Evolutionary conservation across 129 eudicot genomes (phyloP), one percentile per base, ranked within the genome.

Genomic region (Oenanthe sinensis): DNA sequence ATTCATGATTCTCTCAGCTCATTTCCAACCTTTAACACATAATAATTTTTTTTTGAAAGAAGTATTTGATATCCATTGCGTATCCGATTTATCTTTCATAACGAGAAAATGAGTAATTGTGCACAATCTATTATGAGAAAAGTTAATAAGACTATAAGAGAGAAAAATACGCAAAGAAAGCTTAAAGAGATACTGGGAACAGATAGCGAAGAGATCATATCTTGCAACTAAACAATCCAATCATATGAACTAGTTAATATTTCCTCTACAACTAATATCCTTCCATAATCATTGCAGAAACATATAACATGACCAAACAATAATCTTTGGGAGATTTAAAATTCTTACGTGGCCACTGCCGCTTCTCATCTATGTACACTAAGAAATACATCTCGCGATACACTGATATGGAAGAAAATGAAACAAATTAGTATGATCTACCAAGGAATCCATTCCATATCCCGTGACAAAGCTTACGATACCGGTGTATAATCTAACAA

Each of bases 401-500:
- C 15, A 13, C 24, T 75, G 5, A 24, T 48, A 24, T 47, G 28
- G 2, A 14, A 75, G 60, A 45, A 13, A 75, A 28, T 7, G 30
- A 77, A 49, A 46, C 63, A 82, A 79, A 77, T 67, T 15, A 77
- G 36, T 9, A 43, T 30, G 47, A 12, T 14, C 24, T 44, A 70
- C 67, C 75, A 78, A 37, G 62, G 37, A 36, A 55, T 63, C 76
- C 78, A 52, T 77, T 33, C 79, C 65, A 44, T 74, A 76, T 83
- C 74, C 82, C 77, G 52, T 68, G 26, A 65, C 72, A 26, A 72
- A 68, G 4, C 67, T 81, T 78, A 85, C 24, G 68, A 17, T n/a
- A 77, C 87, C 50, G 78, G 82, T 72, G 83, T 72, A 83, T 84
- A 93, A 84, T 93, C 92, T 15, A 93, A 82, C 58, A 92, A 82